Percentiles rank a stretch among this genome's conserved stretches.
Evolutionary conservation across 225 moss, liverwort and hornwort species (phyloP).

Genomic region (Neckera pumila): DNA sequence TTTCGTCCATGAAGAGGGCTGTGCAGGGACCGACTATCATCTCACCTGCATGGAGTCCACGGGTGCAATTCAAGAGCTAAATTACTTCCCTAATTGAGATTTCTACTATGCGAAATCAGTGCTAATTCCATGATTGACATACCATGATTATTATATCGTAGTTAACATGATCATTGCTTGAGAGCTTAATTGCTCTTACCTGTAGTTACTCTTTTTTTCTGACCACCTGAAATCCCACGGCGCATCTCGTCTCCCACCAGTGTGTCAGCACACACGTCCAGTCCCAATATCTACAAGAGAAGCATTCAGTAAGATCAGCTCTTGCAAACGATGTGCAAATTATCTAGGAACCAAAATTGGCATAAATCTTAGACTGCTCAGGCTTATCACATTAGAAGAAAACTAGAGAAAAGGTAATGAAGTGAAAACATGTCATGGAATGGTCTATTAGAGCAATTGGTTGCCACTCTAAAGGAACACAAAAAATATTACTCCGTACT

Average conservation of each 20-base stretch:
- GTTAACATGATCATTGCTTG: background rate
- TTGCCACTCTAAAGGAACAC: background rate
- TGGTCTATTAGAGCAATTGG: background rate
- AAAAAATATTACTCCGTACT: no score
- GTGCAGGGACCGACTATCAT: constrained; percentile 70
- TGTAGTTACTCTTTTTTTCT: constrained; percentile 85
- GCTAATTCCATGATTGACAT: background rate
- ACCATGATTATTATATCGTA: no score
- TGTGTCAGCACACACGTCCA: constrained; percentile 79
- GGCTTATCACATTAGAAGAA: background rate
- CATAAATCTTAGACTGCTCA: background rate
- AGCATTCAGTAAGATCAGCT: background rate
- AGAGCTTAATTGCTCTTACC: constrained; percentile 26
- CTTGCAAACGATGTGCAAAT: background rate
- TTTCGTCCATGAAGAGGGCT: constrained; percentile 79
- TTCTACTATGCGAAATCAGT: background rate
- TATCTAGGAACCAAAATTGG: background rate
- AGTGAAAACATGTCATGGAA: background rate
- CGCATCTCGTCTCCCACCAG: constrained; percentile 72
- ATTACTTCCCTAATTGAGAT: background rate
- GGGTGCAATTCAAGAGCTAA: background rate
- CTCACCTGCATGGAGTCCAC: constrained; percentile 29
- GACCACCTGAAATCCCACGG: constrained; percentile 92
- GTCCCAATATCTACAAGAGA: constrained; percentile 52
- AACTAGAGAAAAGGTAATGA: background rate